Evolutionary conservation across 306 rosid species (phyloP).

Genomic region (Medicago arabica): DNA sequence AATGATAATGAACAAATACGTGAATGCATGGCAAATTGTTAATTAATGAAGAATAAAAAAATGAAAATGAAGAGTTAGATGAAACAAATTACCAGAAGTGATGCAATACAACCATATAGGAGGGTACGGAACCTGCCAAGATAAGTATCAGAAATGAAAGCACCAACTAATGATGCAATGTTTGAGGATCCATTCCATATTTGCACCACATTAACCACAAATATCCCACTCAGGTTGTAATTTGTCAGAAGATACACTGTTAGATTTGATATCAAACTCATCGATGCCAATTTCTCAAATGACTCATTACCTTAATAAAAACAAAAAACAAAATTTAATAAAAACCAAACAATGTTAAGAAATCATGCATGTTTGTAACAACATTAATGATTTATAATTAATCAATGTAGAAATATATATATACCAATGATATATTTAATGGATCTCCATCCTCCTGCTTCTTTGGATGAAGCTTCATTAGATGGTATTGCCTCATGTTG

Average conservation of each 20-base stretch:
- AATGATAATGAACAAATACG: not conserved
- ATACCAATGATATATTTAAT: slow-evolving; percentile 41
- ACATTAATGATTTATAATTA: not conserved
- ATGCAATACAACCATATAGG: slow-evolving; percentile 62
- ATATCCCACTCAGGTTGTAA: slow-evolving; percentile 63
- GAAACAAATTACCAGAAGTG: slow-evolving; percentile 66
- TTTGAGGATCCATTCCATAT: slow-evolving; percentile 82
- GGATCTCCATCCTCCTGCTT: slow-evolving; percentile 48
- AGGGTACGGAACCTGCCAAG: slow-evolving; percentile 78
- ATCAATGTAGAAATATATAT: not conserved
- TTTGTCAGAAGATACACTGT: slow-evolving; percentile 57
- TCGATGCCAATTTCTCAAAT: slow-evolving; percentile 89
- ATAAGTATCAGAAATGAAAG: slow-evolving; percentile 79
- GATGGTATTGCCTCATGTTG: slow-evolving; percentile 2
- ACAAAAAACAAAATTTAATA: slow-evolving; percentile 10
- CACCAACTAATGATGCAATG: slow-evolving; percentile 67
- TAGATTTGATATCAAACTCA: slow-evolving; percentile 78
- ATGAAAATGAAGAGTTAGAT: not conserved
- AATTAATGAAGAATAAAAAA: not conserved
- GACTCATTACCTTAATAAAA: slow-evolving; percentile 65
- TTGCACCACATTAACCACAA: slow-evolving; percentile 65
- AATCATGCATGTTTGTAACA: not conserved
- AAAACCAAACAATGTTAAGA: not conserved
- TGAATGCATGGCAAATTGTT: not conserved
- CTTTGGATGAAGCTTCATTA: not conserved